Evolutionary conservation across 208 protist genomes (phyloP), one percentile per base, ranked within the genome.

Genomic region (Leishmania major): DNA sequence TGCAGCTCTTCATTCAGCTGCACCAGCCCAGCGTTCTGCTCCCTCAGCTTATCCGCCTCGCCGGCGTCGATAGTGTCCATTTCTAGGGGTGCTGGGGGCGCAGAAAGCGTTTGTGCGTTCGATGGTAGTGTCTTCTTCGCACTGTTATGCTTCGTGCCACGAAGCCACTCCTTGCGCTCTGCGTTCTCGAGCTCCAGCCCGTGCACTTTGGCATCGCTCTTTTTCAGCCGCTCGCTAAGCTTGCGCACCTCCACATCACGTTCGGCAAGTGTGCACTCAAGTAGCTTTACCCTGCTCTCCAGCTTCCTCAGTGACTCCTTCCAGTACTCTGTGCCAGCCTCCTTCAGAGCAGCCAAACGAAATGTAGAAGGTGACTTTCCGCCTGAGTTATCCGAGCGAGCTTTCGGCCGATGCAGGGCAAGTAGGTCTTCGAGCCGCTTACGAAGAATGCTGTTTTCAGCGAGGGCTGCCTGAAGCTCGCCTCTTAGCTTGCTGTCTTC

Each of bases 391-490:
- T 19, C 57, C 10, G 49, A 15, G 10, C n/a, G 51, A 47, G 40
- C n/a, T 59, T 69, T 83, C n/a, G 72, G 71, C 53, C 74, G 71
- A 35, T 81, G 59, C 6, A 83, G 40, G 43, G 37, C 45, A 31
- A 84, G 71, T 1, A 84, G 60, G 31, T 82, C 86, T 25, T 88
- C 87, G 19, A 91, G 64, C 15, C 87, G 81, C 31, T 82, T 81
- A 6, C 82, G 76, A 37, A 88, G 74, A 35, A 85, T 62, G 35
- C 51, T 78, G 82, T 82, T 88, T 45, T 92, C 87, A 13, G 75
- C 72, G 19, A 82, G 78, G 22, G 79, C 25, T 15, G 77, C 81
- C 8, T 87, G 77, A 37, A 88, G 69, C 43, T 84, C 82, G 53
- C 66, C 43, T 60, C 64, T 59, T 25, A 86, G 55, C 35, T 82